phyloP scores from a whole-genome alignment of 495 filamentous ascomycete genomes.

The Pseudevernia furfuracea region DNA sequence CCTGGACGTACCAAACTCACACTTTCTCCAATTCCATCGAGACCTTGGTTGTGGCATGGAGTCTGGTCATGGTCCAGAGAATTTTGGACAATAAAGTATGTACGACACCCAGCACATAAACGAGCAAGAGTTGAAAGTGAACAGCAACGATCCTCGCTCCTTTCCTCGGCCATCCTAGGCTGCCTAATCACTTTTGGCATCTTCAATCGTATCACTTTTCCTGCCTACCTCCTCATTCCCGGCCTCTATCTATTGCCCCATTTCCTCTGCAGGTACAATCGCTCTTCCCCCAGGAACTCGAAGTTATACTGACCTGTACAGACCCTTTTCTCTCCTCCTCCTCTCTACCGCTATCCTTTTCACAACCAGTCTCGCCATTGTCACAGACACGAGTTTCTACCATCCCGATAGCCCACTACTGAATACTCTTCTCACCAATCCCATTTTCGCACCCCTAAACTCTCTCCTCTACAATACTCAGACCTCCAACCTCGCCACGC shows the following conservation, averaged over 20 bases:
- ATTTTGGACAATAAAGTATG: conserved; percentile 69
- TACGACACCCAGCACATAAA: not conserved
- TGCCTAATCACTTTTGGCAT: conserved; percentile 74
- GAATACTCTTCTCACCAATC: conserved; percentile 43
- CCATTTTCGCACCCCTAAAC: conserved; percentile 82
- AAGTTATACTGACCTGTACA: conserved; percentile 30
- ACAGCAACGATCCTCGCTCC: conserved; percentile 63
- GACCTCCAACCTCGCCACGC: conserved; percentile 69
- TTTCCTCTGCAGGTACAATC: conserved; percentile 67
- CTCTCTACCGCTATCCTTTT: conserved; percentile 52
- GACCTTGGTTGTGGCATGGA: conserved; percentile 85
- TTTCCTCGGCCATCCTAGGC: conserved; percentile 68
- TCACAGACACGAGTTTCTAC: conserved; percentile 80
- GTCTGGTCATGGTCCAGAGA: conserved; percentile 78
- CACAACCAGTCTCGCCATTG: conserved; percentile 64
- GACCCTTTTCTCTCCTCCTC: conserved; percentile 59
- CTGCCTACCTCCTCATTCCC: conserved; percentile 79
- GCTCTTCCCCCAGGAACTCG: conserved; percentile 5
- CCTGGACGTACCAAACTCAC: conserved; percentile 97
- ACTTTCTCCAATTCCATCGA: conserved; percentile 98
- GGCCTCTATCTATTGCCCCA: conserved; percentile 74
- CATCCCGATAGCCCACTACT: conserved; percentile 42
- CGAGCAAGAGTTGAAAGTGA: not conserved
- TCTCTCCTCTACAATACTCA: conserved; percentile 82
- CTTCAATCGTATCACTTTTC: conserved; percentile 96